A percentile compares a stretch with the other conserved stretches of the same genome.
Evolutionary conservation across 2,329 filamentous ascomycete species (phyloP).

Genomic region (Xylaria sp.): DNA sequence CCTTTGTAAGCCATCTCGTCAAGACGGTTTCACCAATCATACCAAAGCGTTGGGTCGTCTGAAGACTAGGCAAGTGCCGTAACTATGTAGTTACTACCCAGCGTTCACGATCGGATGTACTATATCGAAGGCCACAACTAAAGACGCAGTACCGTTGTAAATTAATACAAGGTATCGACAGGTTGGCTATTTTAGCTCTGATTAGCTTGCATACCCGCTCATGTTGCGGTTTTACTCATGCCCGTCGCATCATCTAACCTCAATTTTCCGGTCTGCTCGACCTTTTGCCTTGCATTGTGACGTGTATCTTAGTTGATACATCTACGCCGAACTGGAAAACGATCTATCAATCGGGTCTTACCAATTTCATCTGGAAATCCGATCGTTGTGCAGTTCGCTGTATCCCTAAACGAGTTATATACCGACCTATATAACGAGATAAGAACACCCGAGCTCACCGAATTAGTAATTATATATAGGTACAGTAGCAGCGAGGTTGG

Average conservation of each 20-base stretch:
- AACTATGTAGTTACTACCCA: too few relatives aligned
- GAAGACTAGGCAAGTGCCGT: slow-evolving; percentile 7
- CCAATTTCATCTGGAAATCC: neutral
- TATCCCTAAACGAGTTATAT: neutral
- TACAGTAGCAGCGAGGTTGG: neutral
- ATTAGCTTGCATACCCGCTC: slow-evolving; percentile 27
- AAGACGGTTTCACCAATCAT: slow-evolving; percentile 17
- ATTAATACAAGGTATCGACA: slow-evolving; percentile 9
- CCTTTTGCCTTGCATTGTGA: neutral
- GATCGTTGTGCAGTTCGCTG: neutral
- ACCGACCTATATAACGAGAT: neutral
- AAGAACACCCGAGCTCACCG: neutral
- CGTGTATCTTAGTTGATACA: neutral
- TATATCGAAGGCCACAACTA: neutral
- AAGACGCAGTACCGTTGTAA: neutral
- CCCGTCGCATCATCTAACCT: slow-evolving; percentile 20
- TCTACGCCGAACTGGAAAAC: neutral
- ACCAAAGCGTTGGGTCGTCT: slow-evolving; percentile 5
- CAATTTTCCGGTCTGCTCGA: neutral
- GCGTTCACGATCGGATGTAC: neutral
- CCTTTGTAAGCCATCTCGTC: slow-evolving; percentile 19
- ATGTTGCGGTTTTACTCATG: slow-evolving; percentile 13
- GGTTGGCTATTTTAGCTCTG: slow-evolving; percentile 16
- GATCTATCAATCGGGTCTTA: slow-evolving; percentile 5
- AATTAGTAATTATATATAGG: neutral